phyloP scores from a whole-genome alignment of 1,284 basidiomycete genomes.

The Phellopilus nigrolimitatus region DNA sequence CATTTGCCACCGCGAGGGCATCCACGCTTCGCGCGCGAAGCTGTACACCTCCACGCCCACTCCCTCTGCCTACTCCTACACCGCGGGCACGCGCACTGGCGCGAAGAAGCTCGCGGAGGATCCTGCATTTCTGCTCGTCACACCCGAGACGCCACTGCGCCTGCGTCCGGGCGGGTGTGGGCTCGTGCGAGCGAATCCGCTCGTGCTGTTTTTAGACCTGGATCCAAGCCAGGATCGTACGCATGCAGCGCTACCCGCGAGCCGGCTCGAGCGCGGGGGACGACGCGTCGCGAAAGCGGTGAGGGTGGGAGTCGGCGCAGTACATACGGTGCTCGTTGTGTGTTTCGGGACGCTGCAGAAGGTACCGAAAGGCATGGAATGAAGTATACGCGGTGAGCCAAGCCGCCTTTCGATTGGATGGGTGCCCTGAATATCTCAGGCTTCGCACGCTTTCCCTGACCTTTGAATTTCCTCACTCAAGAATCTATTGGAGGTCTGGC shows the following conservation, averaged over 20 bases:
- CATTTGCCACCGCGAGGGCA: slow-evolving; percentile 16
- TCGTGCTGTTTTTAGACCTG: slow-evolving; percentile 12
- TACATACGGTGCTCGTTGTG: slow-evolving; percentile 1
- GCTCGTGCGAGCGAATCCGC: slow-evolving; percentile 6
- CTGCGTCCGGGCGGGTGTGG: slow-evolving; percentile 6
- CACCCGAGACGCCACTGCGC: slow-evolving; percentile 1
- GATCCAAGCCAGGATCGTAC: slow-evolving; percentile 15
- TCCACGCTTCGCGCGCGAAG: slow-evolving; percentile 14
- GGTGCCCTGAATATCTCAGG: too few relatives aligned
- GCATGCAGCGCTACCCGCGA: slow-evolving; percentile 2
- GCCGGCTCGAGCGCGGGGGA: slow-evolving; percentile 7
- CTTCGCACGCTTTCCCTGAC: too few relatives aligned
- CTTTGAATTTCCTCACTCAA: too few relatives aligned
- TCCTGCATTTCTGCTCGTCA: slow-evolving; percentile 2
- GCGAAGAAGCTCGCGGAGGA: slow-evolving; percentile 8
- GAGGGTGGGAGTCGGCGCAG: background rate
- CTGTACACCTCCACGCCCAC: slow-evolving; percentile 11
- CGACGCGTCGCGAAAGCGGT: slow-evolving; percentile 7
- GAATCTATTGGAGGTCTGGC: too few relatives aligned
- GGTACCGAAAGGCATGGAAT: slow-evolving; percentile 17
- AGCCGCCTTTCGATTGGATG: too few relatives aligned
- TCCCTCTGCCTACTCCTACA: slow-evolving; percentile 2
- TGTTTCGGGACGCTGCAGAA: slow-evolving; percentile 14
- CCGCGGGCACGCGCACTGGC: background rate
- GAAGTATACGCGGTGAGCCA: too few relatives aligned